Conservation (phyloP, 2,329 filamentous ascomycete species). For the Apiospora sp. region DNA sequence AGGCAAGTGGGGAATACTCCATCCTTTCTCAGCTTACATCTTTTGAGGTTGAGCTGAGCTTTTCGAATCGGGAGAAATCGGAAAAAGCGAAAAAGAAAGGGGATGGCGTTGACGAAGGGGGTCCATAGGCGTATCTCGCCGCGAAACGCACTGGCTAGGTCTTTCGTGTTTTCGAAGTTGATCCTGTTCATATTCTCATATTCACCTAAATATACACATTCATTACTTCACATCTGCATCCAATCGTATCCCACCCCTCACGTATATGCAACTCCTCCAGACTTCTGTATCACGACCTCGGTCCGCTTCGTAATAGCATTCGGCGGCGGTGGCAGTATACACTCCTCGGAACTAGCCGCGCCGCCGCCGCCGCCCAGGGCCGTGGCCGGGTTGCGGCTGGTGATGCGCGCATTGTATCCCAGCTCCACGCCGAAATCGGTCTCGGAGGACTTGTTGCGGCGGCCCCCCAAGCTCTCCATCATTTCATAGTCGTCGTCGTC, state of each 20-base stretch:
- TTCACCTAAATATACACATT: too few species aligned
- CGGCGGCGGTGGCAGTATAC: slow-evolving; percentile 25
- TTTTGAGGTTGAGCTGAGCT: too few species aligned
- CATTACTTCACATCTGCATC: neutral
- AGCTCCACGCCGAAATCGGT: neutral
- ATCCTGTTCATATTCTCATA: too few species aligned
- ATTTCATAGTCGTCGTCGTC: neutral
- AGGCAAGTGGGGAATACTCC: too few species aligned
- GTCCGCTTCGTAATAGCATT: slow-evolving; percentile 24
- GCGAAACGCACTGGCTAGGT: too few species aligned
- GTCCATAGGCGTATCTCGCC: too few species aligned
- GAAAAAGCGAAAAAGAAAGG: too few species aligned
- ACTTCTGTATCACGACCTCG: slow-evolving; percentile 21
- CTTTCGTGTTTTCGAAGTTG: too few species aligned
- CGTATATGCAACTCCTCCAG: neutral
- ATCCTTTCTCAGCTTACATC: too few species aligned
- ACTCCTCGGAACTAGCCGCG: slow-evolving; percentile 27
- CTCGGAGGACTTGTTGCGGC: neutral
- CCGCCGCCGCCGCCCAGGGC: neutral
- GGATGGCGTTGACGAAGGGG: too few species aligned
- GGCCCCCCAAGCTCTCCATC: neutral
- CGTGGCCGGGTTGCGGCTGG: neutral
- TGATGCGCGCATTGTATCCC: slow-evolving; percentile 7
- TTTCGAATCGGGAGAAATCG: too few species aligned
- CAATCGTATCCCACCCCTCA: neutral